Base-by-base conservation (phyloP, 495 filamentous ascomycete genomes). In the Thermochaetoides thermophila region DNA sequence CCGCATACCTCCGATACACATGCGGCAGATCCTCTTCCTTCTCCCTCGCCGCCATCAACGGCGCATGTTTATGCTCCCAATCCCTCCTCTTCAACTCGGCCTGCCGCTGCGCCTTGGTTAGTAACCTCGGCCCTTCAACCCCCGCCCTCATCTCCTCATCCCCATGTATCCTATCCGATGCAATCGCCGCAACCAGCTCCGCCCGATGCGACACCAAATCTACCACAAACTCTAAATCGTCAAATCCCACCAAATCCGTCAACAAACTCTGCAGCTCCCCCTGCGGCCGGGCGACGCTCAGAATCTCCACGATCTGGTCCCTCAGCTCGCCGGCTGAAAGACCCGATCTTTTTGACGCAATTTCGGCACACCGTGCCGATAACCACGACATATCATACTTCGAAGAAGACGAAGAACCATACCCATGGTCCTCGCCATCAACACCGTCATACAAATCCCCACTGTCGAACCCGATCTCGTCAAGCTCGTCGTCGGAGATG, bases 221-320 rank as follows among this genome's bases (percentile, higher is more conserved):
- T 37, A 81, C 81, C 21, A 96, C 71, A 35, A 95, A 70, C 34
- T 96, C 85, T 10, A 96, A 58, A 44, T 96, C 86, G 37, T 86
- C 82, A 47, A 82, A 95, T 0, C 89, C 89, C 31, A 96, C 63
- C 35, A 94, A 74, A 46, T 97, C 91, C 0, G 79, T 82, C n/a
- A 97, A 64, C 13, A 71, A 71, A 52, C 82, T 84, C 55, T 96
- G 89, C 6, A 96, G 57, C 43, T 86, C 82, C 14, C 85, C 81
- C 43, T 93, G 83, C 17, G 66, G 61, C 35, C 60, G 64, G 17
- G 80, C 71, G 16, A 78, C 73, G 4, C 64, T 69, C 31, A 91
- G 47, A 6, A 78, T 57, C 4, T 76, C 77, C 12, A 73, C 55
- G 23, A 93, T 68, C 49, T 91, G 81, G 35, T 76, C 68, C 36